These are phyloP conservation scores for Colletotrichum sp. DNA, from an alignment of 2,329 filamentous ascomycete species.

Conservation along the genomic window DNA sequence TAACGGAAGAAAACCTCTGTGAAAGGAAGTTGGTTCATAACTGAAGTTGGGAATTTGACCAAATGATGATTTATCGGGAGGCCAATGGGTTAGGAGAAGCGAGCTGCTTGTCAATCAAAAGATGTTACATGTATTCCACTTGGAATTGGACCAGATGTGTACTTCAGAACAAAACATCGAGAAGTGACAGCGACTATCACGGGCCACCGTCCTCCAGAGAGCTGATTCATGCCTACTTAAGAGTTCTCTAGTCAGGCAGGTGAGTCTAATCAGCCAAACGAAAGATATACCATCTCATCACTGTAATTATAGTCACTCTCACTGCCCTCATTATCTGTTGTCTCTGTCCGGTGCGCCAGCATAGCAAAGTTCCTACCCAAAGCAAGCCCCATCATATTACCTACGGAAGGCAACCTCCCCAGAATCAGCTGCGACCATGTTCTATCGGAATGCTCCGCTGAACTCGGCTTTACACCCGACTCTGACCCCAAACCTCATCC, in stretches of 20 bases:
- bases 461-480: neutral
- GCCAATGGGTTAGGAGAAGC: rapidly evolving
- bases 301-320: too few species aligned
- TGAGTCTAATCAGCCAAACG: neutral
- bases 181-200: neutral
- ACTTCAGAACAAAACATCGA: rapidly evolving
- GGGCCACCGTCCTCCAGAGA: neutral
- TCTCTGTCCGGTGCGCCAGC: too few species aligned
- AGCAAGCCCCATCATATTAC: neutral
- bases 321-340: too few species aligned
- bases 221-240: rapidly evolving
- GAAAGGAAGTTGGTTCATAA: rapidly evolving
- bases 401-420: neutral
- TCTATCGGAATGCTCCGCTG: neutral
- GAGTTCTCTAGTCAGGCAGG: too few species aligned
- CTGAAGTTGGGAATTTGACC: rapidly evolving
- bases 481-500: neutral
- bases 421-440: neutral
- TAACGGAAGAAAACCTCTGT: neutral
- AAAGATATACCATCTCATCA: neutral
- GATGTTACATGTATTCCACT: rapidly evolving
- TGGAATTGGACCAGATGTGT: too few species aligned
- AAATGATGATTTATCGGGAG: rapidly evolving
- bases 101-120: rapidly evolving
- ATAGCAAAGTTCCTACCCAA: neutral